Percentiles rank a stretch among this genome's conserved stretches.
Evolutionary conservation across 2,329 filamentous ascomycete genomes (phyloP).

Genomic region (Cercospora berteroae): DNA sequence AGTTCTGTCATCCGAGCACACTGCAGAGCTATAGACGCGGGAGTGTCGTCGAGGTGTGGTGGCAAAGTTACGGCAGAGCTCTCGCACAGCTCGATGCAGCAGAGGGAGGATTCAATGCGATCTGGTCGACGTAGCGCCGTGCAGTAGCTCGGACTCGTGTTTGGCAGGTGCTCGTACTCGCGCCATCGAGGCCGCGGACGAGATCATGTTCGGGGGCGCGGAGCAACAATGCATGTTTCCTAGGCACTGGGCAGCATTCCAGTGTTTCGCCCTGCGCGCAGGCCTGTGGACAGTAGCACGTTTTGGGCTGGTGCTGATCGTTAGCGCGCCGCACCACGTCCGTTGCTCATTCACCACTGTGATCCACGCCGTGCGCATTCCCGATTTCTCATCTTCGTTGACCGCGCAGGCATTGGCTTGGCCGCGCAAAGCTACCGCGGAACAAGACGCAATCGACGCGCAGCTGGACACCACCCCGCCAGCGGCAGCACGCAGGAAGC

Average conservation of each 20-base stretch:
- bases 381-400: neutral
- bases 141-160: conserved; percentile 6
- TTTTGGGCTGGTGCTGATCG: neutral
- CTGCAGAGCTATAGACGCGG: neutral
- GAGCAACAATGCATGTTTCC: neutral
- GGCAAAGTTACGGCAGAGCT: neutral
- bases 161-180: neutral
- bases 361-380: neutral
- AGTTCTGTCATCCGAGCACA: neutral
- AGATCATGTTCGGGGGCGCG: neutral
- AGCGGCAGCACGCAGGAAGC: neutral
- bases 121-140: neutral
- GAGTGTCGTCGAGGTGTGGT: neutral
- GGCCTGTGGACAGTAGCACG: neutral
- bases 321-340: neutral
- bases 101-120: neutral
- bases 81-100: neutral
- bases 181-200: neutral
- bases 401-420: neutral
- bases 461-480: neutral
- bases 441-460: neutral
- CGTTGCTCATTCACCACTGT: neutral
- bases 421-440: neutral
- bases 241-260: conserved; percentile 12
- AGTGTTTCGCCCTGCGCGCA: conserved; percentile 9